Percentiles rank a stretch among this genome's conserved stretches.
These are phyloP conservation scores for Camellia oleifera DNA, from an alignment of 179 eudicot species.

Conservation along the genomic window DNA sequence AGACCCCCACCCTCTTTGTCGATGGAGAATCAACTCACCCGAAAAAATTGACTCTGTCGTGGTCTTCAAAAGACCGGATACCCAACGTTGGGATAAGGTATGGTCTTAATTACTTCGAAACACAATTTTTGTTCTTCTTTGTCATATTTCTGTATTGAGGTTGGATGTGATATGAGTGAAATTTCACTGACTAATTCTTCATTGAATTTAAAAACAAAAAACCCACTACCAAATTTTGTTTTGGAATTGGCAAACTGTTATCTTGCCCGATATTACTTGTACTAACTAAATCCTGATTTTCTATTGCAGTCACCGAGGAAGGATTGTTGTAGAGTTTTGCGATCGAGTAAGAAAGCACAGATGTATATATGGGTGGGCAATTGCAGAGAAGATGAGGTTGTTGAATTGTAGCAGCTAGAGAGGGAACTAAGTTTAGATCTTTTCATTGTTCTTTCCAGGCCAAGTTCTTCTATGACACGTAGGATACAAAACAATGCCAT, in stretches of 20 bases:
- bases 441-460: background rate
- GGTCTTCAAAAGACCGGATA: slow-evolving; percentile 53
- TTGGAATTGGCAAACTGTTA: too few relatives aligned
- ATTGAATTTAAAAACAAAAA: too few relatives aligned
- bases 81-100: slow-evolving; percentile 62
- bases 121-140: background rate
- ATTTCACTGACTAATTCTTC: too few relatives aligned
- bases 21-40: slow-evolving; percentile 60
- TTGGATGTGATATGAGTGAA: too few relatives aligned
- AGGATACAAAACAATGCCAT: background rate
- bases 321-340: slow-evolving; percentile 76
- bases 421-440: background rate
- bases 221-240: too few relatives aligned
- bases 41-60: slow-evolving; percentile 45
- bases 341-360: slow-evolving; percentile 38
- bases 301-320: slow-evolving; percentile 78
- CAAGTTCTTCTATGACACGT: background rate
- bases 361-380: slow-evolving; percentile 56
- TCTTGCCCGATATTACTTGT: background rate
- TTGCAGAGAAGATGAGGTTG: slow-evolving; percentile 54
- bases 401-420: slow-evolving; percentile 38
- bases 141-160: background rate
- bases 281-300: background rate
- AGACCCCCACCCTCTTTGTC: slow-evolving; percentile 48
- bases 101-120: background rate